Evolutionary conservation across 768 basidiomycete genomes (phyloP), one percentile per base, ranked within the genome.

Genomic region (Psilocybe sp.): DNA sequence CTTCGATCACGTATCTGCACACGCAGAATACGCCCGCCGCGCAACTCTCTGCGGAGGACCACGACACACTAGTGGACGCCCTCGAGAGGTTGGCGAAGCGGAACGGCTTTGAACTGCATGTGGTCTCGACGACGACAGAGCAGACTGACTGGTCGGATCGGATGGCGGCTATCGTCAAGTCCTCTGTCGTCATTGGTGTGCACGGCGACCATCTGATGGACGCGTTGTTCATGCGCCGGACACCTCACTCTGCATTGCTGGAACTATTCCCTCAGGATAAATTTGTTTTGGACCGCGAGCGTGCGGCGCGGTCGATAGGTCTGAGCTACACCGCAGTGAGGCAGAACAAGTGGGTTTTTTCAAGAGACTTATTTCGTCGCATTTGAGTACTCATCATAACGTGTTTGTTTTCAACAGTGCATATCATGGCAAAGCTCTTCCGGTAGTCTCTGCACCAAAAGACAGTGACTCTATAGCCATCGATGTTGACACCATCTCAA

Each of bases 261-360:
- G 91, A 94, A 67, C 74, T 92, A 59, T 91, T 88, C 68, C 85
- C 82, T 15, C 69, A 76, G 2, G 78, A 77, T n/a, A 75, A 75
- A 15, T 91, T 87, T 64, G 72, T 75, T 19, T 78, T 76, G 42
- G 85, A 89, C 57, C 75, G 78, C 50, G 80, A 85, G 58, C 66
- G 81, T 43, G 75, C 84, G 15, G 72, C 73, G n/a, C 68, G 68
- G 23, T 75, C 79, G 7, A 59, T 84, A 18, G 77, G 79, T 9
- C 69, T 85, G 48, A 66, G 69, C 9, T 87, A 88, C 57, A 61
- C 81, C 41, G 85, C 80, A 7, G 84, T 82, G 84, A 75, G 74
- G 66, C 69, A 72, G 15, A 62, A 62, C 46, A 56, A 62, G 75
- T 75, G 56, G 38, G 66, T 57, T 51, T 50, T 36, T 31, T 16